These are phyloP conservation scores for Physcomitrellopsis africana DNA, from an alignment of 225 moss, liverwort and hornwort species.

Conservation along the genomic window DNA sequence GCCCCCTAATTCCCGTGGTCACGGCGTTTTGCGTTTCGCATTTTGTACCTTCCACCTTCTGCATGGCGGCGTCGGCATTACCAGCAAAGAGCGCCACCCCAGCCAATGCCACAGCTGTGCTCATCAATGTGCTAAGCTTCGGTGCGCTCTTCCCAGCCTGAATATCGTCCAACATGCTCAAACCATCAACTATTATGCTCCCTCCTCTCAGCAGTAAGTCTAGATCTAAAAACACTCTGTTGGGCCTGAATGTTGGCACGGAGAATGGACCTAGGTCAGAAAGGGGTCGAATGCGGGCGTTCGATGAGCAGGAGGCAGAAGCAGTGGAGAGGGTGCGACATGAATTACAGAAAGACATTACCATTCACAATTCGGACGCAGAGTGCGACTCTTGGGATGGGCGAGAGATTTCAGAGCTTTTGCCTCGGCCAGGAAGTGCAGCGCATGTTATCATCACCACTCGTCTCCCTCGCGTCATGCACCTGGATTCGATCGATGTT, in stretches of 20 bases:
- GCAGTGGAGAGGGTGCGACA: slow-evolving; percentile 44
- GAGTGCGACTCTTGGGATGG: slow-evolving; percentile 58
- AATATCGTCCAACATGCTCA: neutral
- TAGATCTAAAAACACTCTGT: neutral
- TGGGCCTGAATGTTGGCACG: slow-evolving; percentile 43
- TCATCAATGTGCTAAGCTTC: slow-evolving; percentile 36
- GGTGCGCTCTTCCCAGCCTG: slow-evolving; percentile 30
- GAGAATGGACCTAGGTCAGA: slow-evolving; percentile 34
- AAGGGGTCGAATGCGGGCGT: slow-evolving; percentile 33
- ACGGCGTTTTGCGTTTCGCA: no score
- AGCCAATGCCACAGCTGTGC: slow-evolving; percentile 46
- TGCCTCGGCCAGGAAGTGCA: slow-evolving; percentile 48
- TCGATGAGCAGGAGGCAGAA: slow-evolving; percentile 50
- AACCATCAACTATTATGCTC: neutral
- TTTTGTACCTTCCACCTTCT: no score
- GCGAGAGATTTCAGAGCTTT: slow-evolving; percentile 44
- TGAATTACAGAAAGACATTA: slow-evolving; percentile 50
- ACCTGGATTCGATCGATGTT: slow-evolving; percentile 45
- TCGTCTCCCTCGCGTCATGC: slow-evolving; percentile 46
- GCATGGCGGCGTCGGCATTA: slow-evolving; percentile 47
- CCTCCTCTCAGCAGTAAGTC: neutral
- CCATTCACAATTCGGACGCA: slow-evolving; percentile 53
- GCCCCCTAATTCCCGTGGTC: no score
- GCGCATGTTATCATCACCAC: slow-evolving; percentile 59
- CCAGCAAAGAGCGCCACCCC: slow-evolving; percentile 38